Percentiles rank a stretch among this genome's conserved stretches.
Conservation (phyloP, 805 yeast species). For the Cyberlindnera saturnus region DNA sequence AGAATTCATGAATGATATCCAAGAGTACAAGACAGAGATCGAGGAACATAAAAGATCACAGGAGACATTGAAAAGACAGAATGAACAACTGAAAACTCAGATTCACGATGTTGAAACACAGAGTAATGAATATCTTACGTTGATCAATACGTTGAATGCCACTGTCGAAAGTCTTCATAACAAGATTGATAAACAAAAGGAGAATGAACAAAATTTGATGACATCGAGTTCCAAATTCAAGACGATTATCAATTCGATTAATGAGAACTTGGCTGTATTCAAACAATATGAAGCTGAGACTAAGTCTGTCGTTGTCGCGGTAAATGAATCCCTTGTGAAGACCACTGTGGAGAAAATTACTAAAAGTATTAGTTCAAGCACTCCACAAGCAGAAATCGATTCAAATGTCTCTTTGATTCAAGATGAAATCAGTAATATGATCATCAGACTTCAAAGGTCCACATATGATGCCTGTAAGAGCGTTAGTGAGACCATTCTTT, state of each 20-base stretch:
- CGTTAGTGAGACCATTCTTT: slow-evolving; percentile 17
- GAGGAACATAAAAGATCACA: slow-evolving; percentile 39
- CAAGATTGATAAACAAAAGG: slow-evolving; percentile 26
- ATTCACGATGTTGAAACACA: slow-evolving; percentile 17
- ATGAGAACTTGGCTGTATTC: slow-evolving; percentile 22
- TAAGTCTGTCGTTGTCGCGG: slow-evolving; percentile 9
- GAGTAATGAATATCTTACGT: slow-evolving; percentile 17
- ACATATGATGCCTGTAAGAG: slow-evolving; percentile 20
- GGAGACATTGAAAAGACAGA: slow-evolving; percentile 34
- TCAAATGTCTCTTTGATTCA: slow-evolving; percentile 5
- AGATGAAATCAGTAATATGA: slow-evolving; percentile 9
- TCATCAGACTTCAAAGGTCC: slow-evolving; percentile 11
- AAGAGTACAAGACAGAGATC: slow-evolving; percentile 43
- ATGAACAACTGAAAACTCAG: slow-evolving; percentile 23
- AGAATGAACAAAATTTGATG: slow-evolving; percentile 27
- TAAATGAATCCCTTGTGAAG: slow-evolving; percentile 9
- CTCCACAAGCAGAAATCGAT: slow-evolving; percentile 1
- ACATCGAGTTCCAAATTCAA: slow-evolving; percentile 29
- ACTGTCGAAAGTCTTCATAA: slow-evolving; percentile 23
- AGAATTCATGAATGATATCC: slow-evolving; percentile 41
- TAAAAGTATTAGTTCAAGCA: background rate
- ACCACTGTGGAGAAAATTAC: slow-evolving; percentile 4
- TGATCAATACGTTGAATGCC: slow-evolving; percentile 22
- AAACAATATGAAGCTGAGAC: slow-evolving; percentile 19
- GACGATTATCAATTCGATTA: slow-evolving; percentile 24